Evolutionary conservation across 129 eudicot genomes (phyloP).

Genomic region (Flaveria robusta): DNA sequence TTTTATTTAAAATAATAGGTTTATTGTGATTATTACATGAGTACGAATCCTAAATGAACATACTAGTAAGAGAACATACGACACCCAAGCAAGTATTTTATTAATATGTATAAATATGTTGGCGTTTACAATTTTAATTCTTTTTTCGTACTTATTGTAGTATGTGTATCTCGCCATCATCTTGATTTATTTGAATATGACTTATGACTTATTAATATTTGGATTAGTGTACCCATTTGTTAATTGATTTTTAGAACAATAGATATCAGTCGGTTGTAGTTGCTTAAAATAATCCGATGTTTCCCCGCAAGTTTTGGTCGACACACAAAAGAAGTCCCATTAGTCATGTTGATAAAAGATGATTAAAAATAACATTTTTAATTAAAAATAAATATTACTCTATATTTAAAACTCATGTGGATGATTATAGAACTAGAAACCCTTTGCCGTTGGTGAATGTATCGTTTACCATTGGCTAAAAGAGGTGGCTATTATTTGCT

Average conservation of each 20-base stretch:
- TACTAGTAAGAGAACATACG: too few species aligned
- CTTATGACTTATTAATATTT: background rate
- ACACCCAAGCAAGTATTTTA: too few species aligned
- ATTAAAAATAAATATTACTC: background rate
- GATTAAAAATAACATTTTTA: too few species aligned
- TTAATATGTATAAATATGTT: background rate
- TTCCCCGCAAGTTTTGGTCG: slow-evolving; percentile 13
- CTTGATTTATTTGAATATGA: background rate
- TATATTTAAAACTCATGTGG: background rate
- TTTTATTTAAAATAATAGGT: too few species aligned
- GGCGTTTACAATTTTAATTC: background rate
- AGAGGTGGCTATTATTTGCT: slow-evolving; percentile 29
- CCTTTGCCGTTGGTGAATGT: background rate
- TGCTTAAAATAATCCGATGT: background rate
- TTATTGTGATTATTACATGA: too few species aligned
- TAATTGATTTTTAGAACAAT: too few species aligned
- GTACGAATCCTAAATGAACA: too few species aligned
- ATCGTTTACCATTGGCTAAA: slow-evolving; percentile 30
- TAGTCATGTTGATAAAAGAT: background rate
- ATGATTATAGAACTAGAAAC: too few species aligned
- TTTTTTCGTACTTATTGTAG: slow-evolving; percentile 2
- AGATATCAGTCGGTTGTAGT: too few species aligned
- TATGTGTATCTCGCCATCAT: background rate
- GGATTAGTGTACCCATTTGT: too few species aligned
- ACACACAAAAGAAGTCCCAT: slow-evolving; percentile 5